Evolutionary conservation across 306 rosid species (phyloP), one percentile per base, ranked within the genome.

Genomic region (Rosa lucieae): DNA sequence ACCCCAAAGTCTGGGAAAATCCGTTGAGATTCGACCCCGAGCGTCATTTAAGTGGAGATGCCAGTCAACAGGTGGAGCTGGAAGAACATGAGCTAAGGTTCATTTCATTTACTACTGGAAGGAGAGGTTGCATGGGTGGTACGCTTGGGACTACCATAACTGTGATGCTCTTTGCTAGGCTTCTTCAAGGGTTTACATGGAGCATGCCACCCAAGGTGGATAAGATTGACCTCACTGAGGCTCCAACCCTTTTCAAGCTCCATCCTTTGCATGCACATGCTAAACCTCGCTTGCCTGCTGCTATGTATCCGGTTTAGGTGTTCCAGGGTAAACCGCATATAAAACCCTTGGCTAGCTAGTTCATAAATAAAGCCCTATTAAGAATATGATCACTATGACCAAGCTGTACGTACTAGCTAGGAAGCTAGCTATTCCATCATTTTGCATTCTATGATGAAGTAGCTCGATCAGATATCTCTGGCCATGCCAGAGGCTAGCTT

Each of bases 141-240:
- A 14, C 70, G 13, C 79, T 85, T 15, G 90, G 89, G 3, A 82
- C 82, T 4, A 46, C 75, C 53, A 48, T 88, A 72, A 82, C 83
- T 7, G 61, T 87, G 0, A 55, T 84, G 84, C 8, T 87, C 11
- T 70, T 87, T 40, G 87, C 86, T 17, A 76, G 87, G 48, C 76
- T 81, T 46, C 77, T 86, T 47, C 51, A 47, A 10, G 51, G 51
- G 14, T 47, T 47, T 47, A 47, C 14, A 10, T 47, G 51, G 51
- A 12, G 14, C n/a, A 6, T 52, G 58, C 21, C 21, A 17, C 58
- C 6, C 0, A 9, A 48, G 3, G 52, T 11, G 52, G 58, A 52
- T 52, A 1, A 15, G n/a, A 52, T 15, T 52, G 58, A 52, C 8
- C 58, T 15, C 8, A 15, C 8, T 18, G n/a, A 52, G 8, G 52